Percentiles rank a stretch among this genome's conserved stretches.
Evolutionary conservation across 306 rosid species (phyloP).

Genomic region (Bauhinia variegata): DNA sequence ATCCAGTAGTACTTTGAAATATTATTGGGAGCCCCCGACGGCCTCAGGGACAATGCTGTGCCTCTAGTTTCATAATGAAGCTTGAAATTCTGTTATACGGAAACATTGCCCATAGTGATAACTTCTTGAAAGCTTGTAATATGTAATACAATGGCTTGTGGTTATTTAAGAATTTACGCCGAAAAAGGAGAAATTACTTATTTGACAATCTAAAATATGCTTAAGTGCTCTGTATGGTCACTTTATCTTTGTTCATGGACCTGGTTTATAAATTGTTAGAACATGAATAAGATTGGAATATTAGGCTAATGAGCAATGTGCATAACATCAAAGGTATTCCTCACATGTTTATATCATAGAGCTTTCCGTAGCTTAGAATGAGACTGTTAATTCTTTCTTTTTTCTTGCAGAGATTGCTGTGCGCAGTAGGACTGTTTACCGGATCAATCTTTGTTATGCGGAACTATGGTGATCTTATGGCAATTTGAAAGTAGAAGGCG

Average conservation of each 20-base stretch:
- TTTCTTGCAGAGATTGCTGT: slow-evolving; percentile 72
- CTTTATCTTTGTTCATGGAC: neutral
- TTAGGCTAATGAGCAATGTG: neutral
- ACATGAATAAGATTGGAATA: slow-evolving; percentile 23
- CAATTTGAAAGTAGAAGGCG: slow-evolving; percentile 55
- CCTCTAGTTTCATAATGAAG: slow-evolving; percentile 30
- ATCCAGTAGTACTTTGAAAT: too few relatives aligned
- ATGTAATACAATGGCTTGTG: slow-evolving; percentile 3
- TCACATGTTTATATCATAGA: slow-evolving; percentile 11
- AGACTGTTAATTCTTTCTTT: slow-evolving; percentile 3
- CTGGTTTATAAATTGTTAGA: neutral
- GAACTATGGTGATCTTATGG: slow-evolving; percentile 83
- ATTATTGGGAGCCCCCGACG: too few relatives aligned
- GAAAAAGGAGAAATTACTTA: slow-evolving; percentile 8
- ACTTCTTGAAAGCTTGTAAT: neutral
- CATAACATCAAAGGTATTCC: neutral
- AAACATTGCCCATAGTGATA: slow-evolving; percentile 8
- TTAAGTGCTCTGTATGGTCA: neutral
- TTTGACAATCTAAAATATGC: slow-evolving; percentile 1
- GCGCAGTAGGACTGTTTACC: slow-evolving; percentile 74
- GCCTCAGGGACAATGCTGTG: too few relatives aligned
- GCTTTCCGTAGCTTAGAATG: slow-evolving; percentile 5
- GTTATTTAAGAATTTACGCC: slow-evolving; percentile 8
- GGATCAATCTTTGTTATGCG: slow-evolving; percentile 77
- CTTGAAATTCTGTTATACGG: slow-evolving; percentile 2